Evolutionary conservation across 106 monocot species (phyloP).

Genomic region (Narthecium ossifragum): DNA sequence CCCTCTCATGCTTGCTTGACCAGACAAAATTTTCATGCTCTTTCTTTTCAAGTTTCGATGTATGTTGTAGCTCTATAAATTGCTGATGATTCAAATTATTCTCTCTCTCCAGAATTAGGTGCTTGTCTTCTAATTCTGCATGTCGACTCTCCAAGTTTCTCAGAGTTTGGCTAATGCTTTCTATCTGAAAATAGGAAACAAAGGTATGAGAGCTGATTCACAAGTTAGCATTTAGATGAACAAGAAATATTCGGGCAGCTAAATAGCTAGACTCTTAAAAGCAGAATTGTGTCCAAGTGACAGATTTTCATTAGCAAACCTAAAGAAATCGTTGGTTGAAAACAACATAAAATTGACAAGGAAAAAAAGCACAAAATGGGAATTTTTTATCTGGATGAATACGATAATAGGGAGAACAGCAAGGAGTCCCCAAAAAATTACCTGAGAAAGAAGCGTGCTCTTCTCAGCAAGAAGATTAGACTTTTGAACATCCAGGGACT

Average conservation of each 20-base stretch:
- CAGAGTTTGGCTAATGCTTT: slow-evolving; percentile 25
- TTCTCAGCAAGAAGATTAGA: slow-evolving; percentile 57
- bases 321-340: background rate
- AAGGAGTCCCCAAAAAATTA: slow-evolving; percentile 5
- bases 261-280: background rate
- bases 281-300: background rate
- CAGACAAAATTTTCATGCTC: slow-evolving; percentile 32
- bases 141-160: slow-evolving; percentile 26
- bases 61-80: slow-evolving; percentile 34
- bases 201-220: background rate
- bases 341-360: background rate
- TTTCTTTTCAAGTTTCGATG: slow-evolving; percentile 32
- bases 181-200: slow-evolving; percentile 31
- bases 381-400: background rate
- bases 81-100: slow-evolving; percentile 22
- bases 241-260: background rate
- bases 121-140: slow-evolving; percentile 27
- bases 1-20: slow-evolving; percentile 25
- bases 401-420: background rate
- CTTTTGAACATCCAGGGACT: slow-evolving; percentile 47
- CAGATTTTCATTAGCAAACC: background rate
- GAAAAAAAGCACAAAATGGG: background rate
- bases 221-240: background rate
- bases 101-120: slow-evolving; percentile 32
- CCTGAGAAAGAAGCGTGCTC: slow-evolving; percentile 54